Evolutionary conservation across 106 monocot genomes (phyloP), one percentile per base, ranked within the genome.

Genomic region (Platanthera guangdongensis): DNA sequence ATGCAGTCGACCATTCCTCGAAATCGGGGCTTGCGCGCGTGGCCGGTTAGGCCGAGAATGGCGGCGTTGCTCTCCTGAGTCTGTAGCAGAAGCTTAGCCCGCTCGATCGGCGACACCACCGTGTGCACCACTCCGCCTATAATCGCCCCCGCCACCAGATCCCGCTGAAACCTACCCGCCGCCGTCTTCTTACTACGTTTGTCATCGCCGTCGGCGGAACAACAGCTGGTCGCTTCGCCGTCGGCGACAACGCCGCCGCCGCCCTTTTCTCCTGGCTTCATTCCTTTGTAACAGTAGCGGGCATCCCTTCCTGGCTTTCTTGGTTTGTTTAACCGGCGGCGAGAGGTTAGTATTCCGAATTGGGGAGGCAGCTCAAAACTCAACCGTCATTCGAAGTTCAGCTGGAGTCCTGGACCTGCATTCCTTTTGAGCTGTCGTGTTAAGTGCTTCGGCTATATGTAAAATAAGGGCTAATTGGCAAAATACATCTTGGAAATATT

Each of bases 41-140:
- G 73, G 4, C 82, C 85, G 47, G 91, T 74, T 47, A 95, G 64
- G 7, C 82, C 83, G 25, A 99, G 79, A 28, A 99, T 85, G 69
- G 99, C 94, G 15, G 85, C 90, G 90, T 94, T 99, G 76, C 99
- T 78, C 72, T 99, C 94, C 87, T 99, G 99, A 79, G 99, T 99
- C 84, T 99, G 99, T 49, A 99, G 85, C 57, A 94, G 85, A 9
- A 99, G 88, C 87, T 99, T 99, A 54, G 88, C 92, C 72, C 99
- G 51, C 82, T 99, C 99, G 81, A 99, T 92, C 28, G 99, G 99
- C 73, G 99, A 94, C 83, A 99, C 99, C 74, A 92, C 89, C 9
- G 91, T 99, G 85, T 99, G 99, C 71, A 92, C 99, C 32, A 79
- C 63, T 47, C 94, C 99, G 0, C 99, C 99, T 92, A 99, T 94